Percentiles rank a stretch among this genome's conserved stretches.
phyloP scores from a whole-genome alignment of 495 filamentous ascomycete genomes.

The Podospora bellae-mahoneyi region DNA sequence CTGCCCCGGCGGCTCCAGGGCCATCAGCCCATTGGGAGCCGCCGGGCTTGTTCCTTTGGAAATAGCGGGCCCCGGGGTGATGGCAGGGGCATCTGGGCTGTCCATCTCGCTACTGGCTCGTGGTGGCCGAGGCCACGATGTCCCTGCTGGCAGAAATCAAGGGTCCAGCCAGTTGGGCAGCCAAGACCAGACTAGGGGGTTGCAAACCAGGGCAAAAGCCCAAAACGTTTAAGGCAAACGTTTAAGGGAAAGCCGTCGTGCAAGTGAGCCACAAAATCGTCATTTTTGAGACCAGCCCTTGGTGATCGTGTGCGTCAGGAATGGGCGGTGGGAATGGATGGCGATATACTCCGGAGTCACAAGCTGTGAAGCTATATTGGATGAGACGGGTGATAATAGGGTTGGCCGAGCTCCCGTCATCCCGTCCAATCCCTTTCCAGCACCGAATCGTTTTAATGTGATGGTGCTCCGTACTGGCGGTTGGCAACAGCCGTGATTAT shows the following conservation, averaged over 20 bases:
- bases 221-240: neutral
- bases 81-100: conserved; percentile 12
- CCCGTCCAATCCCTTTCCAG: neutral
- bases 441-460: neutral
- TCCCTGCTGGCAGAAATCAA: conserved; percentile 8
- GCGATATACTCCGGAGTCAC: neutral
- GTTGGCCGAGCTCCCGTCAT: neutral
- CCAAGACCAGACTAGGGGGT: neutral
- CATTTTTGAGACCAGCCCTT: neutral
- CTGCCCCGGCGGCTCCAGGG: neutral
- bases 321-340: neutral
- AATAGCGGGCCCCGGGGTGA: conserved; percentile 11
- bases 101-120: conserved; percentile 23
- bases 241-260: neutral
- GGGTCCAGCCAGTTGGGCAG: conserved; percentile 19
- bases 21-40: conserved; percentile 11
- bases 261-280: neutral
- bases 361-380: neutral
- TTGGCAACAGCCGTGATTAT: neutral
- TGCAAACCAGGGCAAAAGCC: neutral
- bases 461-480: neutral
- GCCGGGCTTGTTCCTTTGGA: conserved; percentile 6
- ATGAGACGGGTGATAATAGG: neutral
- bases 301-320: neutral
- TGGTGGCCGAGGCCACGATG: conserved; percentile 7